These are phyloP conservation scores for Aurifilum marmelostoma DNA, from an alignment of 2,329 filamentous ascomycete species.

Conservation along the genomic window DNA sequence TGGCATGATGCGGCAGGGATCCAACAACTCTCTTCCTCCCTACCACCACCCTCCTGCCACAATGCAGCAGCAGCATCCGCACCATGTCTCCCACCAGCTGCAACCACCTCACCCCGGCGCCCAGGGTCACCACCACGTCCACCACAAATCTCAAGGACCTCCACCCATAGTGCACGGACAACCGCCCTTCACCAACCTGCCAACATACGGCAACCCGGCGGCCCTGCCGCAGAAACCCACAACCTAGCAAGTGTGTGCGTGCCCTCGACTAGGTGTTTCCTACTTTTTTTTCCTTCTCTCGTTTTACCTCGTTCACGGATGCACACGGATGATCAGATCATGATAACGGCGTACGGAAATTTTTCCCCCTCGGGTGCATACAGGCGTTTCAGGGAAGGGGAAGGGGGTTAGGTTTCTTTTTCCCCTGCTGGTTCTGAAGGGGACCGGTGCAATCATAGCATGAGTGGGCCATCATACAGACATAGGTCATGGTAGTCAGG, in stretches of 20 bases:
- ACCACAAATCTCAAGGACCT: constrained; percentile 50
- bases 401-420: neutral
- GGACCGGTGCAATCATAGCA: constrained; percentile 6
- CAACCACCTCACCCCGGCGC: constrained; percentile 33
- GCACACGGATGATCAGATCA: constrained; percentile 29
- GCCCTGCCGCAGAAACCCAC: constrained; percentile 63
- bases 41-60: constrained; percentile 48
- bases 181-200: constrained; percentile 55
- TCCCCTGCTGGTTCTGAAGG: constrained; percentile 18
- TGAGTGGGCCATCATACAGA: constrained; percentile 25
- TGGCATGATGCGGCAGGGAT: constrained; percentile 60
- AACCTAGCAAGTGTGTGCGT: constrained; percentile 37
- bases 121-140: constrained; percentile 45
- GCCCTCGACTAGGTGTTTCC: constrained; percentile 31
- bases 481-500: neutral
- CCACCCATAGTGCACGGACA: constrained; percentile 40
- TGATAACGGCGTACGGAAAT: constrained; percentile 28
- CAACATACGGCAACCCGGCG: constrained; percentile 62
- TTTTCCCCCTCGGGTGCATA: constrained; percentile 34
- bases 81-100: constrained; percentile 48
- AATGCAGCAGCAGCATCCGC: constrained; percentile 33
- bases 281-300: neutral
- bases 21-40: constrained; percentile 54
- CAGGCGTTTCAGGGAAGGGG: constrained; percentile 42
- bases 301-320: constrained; percentile 22